Evolutionary conservation across 1,284 basidiomycete species (phyloP), one percentile per base, ranked within the genome.

Genomic region (Papiliotrema flavescens): DNA sequence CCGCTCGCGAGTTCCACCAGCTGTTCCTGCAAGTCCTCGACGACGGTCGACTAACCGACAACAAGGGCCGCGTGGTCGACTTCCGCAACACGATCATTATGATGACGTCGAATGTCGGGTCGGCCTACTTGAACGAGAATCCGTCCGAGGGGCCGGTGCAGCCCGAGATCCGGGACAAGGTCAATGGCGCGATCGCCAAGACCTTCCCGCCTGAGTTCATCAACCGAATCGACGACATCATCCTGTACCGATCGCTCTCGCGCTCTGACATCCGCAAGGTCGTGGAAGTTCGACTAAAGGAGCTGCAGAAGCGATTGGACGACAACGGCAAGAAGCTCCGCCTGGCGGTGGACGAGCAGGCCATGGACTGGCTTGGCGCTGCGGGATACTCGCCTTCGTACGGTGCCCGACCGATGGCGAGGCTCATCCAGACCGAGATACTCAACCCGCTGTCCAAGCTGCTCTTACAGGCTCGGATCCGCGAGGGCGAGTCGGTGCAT

Each of bases 381-480:
- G 82, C 87, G 43, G 92, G 94, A 0, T 98, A 93, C 78, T 90
- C 88, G 44, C 81, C 88, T 2, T 78, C 80, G 36, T 93, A 94
- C 67, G 91, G 93, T 63, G 95, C 94, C 52, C 85, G 95, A 51
- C 95, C 95, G 2, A 83, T 98, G 61, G 89, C 91, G 70, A 84
- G 94, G 41, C 84, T 89, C 8, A 96, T 99, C 67, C 93, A 97
- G 76, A 86, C 84, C 67, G 91, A 98, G 73, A 80, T 98, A 46
- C 82, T 98, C 65, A 94, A 96, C 75, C 95, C 95, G 9, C 79
- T 98, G 44, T 92, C 91, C 19, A 80, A 89, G 57, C 83, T 91
- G 79, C 82, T 98, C 47, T 84, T 98, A 46, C 86, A 89, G 37
- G 90, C 89, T 62, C 83, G 85, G 49, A 80, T 96, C 53, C 82